Evolutionary conservation across 176 grass and related monocot genomes (phyloP).

Genomic region (Canna indica): DNA sequence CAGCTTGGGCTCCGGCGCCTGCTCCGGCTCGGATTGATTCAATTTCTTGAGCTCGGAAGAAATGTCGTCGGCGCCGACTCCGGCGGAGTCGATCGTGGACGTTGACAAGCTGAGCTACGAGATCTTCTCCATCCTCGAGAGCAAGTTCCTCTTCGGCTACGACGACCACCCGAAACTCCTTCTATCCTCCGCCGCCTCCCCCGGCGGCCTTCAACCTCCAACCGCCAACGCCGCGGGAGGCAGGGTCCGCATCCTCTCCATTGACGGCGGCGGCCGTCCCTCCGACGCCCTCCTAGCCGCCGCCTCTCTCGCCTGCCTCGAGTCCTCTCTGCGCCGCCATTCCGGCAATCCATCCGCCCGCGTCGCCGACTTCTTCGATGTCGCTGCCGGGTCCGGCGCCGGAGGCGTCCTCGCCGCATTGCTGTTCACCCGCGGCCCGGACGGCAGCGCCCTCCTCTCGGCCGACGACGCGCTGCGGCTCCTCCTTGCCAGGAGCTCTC

Average conservation of each 20-base stretch:
- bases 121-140: constrained; percentile 73
- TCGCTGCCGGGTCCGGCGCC: constrained; percentile 10
- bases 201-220: background rate
- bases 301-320: background rate
- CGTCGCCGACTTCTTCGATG: constrained; percentile 15
- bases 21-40: background rate
- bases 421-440: constrained; percentile 1
- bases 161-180: constrained; percentile 15
- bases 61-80: background rate
- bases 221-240: background rate
- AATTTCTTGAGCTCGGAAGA: background rate
- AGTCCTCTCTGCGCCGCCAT: constrained; percentile 12
- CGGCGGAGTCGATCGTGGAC: background rate
- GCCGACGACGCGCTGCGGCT: constrained; percentile 2
- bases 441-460: constrained; percentile 2
- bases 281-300: constrained; percentile 8
- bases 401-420: constrained; percentile 8
- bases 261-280: constrained; percentile 10
- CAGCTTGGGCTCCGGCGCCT: background rate
- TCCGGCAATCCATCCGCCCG: constrained; percentile 1
- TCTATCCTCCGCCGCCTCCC: background rate
- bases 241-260: constrained; percentile 8
- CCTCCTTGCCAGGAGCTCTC: background rate
- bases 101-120: constrained; percentile 57
- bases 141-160: constrained; percentile 55